phyloP scores from a whole-genome alignment of 1,139 yeast species.

The Ashbya aceris region DNA sequence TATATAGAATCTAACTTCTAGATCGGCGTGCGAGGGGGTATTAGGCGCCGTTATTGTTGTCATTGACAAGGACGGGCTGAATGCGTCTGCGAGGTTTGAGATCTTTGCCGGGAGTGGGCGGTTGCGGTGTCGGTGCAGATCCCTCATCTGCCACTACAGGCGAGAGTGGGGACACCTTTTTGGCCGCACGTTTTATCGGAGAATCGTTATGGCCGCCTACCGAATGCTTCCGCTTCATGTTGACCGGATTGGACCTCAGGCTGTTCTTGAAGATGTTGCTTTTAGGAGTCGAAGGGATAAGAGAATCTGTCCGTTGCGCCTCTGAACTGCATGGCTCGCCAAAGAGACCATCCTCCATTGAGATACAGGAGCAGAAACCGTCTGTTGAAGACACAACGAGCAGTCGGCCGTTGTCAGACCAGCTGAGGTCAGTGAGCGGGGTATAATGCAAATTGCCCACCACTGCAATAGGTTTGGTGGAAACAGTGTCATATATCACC shows the following conservation, averaged over 20 bases:
- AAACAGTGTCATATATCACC: constrained; percentile 70
- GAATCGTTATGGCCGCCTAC: too few species aligned
- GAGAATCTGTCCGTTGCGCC: too few species aligned
- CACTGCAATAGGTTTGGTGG: constrained; percentile 56
- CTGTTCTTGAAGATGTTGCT: background rate
- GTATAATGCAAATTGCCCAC: constrained; percentile 80
- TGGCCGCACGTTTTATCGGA: too few species aligned
- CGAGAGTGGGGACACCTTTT: too few species aligned
- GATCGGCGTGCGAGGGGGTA: background rate
- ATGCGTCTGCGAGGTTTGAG: constrained; percentile 6
- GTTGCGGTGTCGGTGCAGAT: background rate
- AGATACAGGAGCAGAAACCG: constrained; percentile 74
- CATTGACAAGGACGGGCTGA: constrained; percentile 5
- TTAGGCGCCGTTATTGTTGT: background rate
- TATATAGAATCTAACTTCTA: background rate
- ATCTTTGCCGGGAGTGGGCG: background rate
- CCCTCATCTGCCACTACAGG: too few species aligned
- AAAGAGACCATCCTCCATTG: constrained; percentile 42
- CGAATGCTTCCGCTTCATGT: background rate
- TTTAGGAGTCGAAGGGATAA: background rate
- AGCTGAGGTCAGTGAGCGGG: constrained; percentile 74
- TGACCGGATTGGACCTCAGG: background rate
- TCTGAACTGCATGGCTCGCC: constrained; percentile 31
- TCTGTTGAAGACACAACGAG: constrained; percentile 82
- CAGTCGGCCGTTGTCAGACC: constrained; percentile 72